Evolutionary conservation across 768 basidiomycete genomes (phyloP).

Genomic region (Tricholoma hemisulphureum): DNA sequence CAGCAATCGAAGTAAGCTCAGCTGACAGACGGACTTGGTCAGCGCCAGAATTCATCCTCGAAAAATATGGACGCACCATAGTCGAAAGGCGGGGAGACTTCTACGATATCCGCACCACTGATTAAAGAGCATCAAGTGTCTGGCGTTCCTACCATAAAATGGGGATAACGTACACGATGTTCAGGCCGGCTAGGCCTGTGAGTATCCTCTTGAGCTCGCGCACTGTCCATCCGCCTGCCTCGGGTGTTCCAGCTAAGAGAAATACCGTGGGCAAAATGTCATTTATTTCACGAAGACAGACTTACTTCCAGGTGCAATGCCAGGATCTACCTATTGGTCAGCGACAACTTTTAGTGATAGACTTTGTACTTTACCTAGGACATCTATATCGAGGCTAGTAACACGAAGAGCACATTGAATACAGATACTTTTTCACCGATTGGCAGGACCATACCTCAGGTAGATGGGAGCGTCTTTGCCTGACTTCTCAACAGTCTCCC

Average conservation of each 20-base stretch:
- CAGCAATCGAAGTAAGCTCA: not conserved
- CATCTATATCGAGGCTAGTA: not conserved
- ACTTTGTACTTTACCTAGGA: not conserved
- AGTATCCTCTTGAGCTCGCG: not conserved
- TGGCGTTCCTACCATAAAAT: not conserved
- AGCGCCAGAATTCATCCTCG: not conserved
- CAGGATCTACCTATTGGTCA: not conserved
- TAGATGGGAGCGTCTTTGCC: not conserved
- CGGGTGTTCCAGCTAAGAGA: not conserved
- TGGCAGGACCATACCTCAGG: not conserved
- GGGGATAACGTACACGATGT: not conserved
- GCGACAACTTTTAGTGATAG: not conserved
- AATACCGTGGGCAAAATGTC: not conserved
- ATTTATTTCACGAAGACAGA: not conserved
- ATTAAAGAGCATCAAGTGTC: not conserved
- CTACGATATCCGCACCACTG: not conserved
- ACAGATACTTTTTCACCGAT: not conserved
- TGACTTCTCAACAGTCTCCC: not conserved
- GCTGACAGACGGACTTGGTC: not conserved
- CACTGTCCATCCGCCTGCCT: not conserved
- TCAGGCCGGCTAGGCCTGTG: not conserved
- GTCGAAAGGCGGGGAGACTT: not conserved
- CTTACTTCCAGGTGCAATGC: not conserved
- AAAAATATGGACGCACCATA: not conserved
- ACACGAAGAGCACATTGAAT: not conserved